phyloP scores from a whole-genome alignment of 306 rosid species.

The Lablab purpureus region DNA sequence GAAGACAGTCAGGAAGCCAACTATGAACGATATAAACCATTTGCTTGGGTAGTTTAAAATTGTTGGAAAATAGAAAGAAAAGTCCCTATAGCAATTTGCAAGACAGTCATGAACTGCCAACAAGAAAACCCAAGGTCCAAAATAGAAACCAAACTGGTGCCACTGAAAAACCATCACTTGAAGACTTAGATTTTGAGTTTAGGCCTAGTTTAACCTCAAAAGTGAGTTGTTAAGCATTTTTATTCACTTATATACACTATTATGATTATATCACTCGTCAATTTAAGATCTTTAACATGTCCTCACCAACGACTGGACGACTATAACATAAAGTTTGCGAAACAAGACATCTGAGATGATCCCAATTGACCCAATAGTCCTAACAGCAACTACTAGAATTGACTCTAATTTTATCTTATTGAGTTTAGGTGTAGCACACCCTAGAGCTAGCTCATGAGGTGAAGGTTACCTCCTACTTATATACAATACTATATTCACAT shows the following conservation, averaged over 20 bases:
- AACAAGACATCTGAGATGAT: no score
- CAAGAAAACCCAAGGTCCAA: not conserved
- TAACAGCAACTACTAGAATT: not conserved
- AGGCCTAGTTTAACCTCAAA: not conserved
- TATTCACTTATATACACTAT: not conserved
- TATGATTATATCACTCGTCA: not conserved
- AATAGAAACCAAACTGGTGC: not conserved
- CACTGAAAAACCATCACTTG: not conserved
- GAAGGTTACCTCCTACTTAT: not conserved
- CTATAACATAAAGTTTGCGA: not conserved
- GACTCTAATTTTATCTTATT: not conserved
- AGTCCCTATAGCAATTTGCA: not conserved
- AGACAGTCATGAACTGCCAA: not conserved
- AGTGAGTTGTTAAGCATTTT: not conserved
- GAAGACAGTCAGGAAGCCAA: conserved; percentile 4
- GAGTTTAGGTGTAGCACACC: not conserved
- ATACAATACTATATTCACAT: not conserved
- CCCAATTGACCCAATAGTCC: no score
- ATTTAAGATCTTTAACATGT: not conserved
- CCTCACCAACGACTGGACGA: not conserved
- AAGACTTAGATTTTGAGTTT: not conserved
- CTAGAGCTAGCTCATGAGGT: not conserved
- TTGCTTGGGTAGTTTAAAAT: not conserved
- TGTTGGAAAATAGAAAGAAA: not conserved
- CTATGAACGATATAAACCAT: not conserved